Evolutionary conservation across 2,329 filamentous ascomycete species (phyloP), one percentile per base, ranked within the genome.

Genomic region (Tolypocladium endophyticum): DNA sequence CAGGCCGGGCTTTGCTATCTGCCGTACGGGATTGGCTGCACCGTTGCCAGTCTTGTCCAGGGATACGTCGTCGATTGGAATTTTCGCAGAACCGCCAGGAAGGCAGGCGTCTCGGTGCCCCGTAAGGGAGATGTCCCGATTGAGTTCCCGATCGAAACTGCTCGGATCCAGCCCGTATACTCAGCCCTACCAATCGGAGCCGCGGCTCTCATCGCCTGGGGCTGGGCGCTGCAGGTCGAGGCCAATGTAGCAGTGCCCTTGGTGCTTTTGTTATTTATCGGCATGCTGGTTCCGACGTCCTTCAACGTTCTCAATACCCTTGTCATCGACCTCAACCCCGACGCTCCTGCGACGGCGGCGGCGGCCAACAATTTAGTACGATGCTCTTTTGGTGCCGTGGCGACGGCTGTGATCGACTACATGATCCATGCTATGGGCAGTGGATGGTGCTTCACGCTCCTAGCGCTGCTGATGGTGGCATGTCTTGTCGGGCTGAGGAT

Each of bases 1-100:
- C 72, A 80, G 62, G 74, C 81, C 35, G 81, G 81, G 3, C 72
- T 84, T 3, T 82, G 81, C 63, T 84, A 80, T 64, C 72, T 84
- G 16, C 81, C 81, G 0, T 79, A 83, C 57, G 81, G 81, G 0
- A 66, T 77, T 2, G 80, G 80, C 4, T 82, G 78, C 60, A 79
- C 75, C 45, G 61, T 77, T 12, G 76, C 80, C 1, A 76, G 79
- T 16, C 64, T 83, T 33, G 68, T 71, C n/a, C 81, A 83, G 62
- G 87, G 89, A 6, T 79, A 79, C 63, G 67, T 83, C 7, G 73
- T 82, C 55, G 81, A 84, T 71, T 86, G 83, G 78, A 92, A 92
- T 70, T 95, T 89, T 70, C 79, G 84, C 8, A 82, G 87, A 45
- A 80, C 86, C 55, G 88, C 89, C 1, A 78, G 76, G 56, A 78